Base-by-base conservation (phyloP, 1,284 basidiomycete genomes). In the Ustilago crameri region DNA sequence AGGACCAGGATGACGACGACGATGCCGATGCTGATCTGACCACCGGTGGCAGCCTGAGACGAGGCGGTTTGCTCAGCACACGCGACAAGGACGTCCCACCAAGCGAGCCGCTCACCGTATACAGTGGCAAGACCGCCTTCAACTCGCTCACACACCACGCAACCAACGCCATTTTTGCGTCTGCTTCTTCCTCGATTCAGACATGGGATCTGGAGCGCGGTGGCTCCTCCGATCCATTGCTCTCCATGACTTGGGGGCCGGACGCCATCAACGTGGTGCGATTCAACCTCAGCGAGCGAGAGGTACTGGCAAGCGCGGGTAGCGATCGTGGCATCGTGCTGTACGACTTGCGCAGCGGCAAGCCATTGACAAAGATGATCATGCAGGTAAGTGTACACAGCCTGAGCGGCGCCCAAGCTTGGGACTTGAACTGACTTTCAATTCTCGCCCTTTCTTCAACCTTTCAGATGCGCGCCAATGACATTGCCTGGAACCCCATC, bases 91-190 rank as follows among this genome's bases (percentile, higher is more conserved):
- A 73, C 20, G 57, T 65, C 4, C 52, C 73, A 5, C 57, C 69
- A 2, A 80, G 69, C 50, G 75, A 82, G 63, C 80, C 81, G 2
- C 37, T 82, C 32, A 72, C 75, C 18, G 70, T 78, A 20, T 83
- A 80, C 74, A 71, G 74, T 40, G 76, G 76, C 30, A 74, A 75
- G 46, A 51, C 75, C 5, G 80, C 81, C 3, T 79, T 54, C 77
- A 95, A 93, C 81, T 91, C 91, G 40, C 91, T 98, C 85, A 93
- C 97, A 76, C 96, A 98, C 81, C 96, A 98, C 83, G 88, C 91
- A 45, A 88, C 88, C 42, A 91, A 93, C 67, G 87, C 91, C 20
- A 83, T 95, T 4, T 99, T 99, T 77, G 95, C 94, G 0, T 96
- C 95, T 0, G 94, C 93, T 2, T 95, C 93, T 1, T 93, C 91